Evolutionary conservation across 2,329 filamentous ascomycete species (phyloP).

Genomic region (Paracoccidioides lutzii): DNA sequence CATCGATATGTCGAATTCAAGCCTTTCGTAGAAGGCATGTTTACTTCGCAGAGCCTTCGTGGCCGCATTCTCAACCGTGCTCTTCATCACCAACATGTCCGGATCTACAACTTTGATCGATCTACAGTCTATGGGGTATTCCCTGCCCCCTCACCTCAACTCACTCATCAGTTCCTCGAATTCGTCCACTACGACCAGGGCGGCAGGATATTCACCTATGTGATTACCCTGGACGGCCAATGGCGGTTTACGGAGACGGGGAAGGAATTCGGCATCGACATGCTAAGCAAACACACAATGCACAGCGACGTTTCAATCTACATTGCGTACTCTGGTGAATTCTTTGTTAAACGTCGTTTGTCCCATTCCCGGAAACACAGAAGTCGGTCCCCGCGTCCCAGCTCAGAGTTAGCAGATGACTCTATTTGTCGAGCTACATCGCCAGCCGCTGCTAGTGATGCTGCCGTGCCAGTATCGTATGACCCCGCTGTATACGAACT

Average conservation of each 20-base stretch:
- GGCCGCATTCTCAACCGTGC: constrained; percentile 72
- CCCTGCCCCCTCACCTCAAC: constrained; percentile 51
- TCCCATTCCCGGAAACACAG: constrained; percentile 5
- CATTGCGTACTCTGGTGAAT: constrained; percentile 85
- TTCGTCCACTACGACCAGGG: constrained; percentile 79
- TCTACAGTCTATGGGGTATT: constrained; percentile 62
- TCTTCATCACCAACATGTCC: constrained; percentile 76
- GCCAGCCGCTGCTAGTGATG: constrained; percentile 24
- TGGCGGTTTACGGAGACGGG: constrained; percentile 91
- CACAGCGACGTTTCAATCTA: constrained; percentile 86
- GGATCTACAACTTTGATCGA: constrained; percentile 78
- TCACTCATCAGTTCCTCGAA: constrained; percentile 69
- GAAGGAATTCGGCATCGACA: constrained; percentile 86
- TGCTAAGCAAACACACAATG: constrained; percentile 93
- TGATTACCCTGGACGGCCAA: constrained; percentile 73
- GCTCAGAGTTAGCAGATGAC: constrained; percentile 35
- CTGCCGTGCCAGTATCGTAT: constrained; percentile 31
- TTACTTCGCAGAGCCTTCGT: constrained; percentile 61
- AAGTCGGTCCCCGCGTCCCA: constrained; percentile 15
- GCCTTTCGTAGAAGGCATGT: constrained; percentile 82
- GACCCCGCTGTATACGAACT: constrained; percentile 61
- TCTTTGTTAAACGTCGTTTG: constrained; percentile 59
- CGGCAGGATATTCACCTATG: constrained; percentile 79
- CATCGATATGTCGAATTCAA: constrained; percentile 90
- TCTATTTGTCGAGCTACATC: constrained; percentile 29